phyloP scores from a whole-genome alignment of 176 grass and related monocot genomes.

The Ananas comosus region DNA sequence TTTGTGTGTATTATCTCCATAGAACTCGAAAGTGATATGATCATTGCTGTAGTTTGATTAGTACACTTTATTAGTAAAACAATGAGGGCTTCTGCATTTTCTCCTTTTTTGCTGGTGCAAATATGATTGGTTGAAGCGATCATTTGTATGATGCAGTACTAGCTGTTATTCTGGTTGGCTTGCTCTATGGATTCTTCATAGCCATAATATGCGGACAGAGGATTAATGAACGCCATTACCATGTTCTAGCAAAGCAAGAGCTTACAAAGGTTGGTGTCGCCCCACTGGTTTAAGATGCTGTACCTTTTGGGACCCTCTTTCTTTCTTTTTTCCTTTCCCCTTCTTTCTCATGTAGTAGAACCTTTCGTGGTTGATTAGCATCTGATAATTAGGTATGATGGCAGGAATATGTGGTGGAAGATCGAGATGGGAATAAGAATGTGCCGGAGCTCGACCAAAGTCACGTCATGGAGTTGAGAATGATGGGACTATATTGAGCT shows the following conservation, averaged over 20 bases:
- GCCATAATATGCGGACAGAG: slow-evolving; percentile 98
- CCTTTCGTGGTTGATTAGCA: background rate
- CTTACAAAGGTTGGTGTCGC: slow-evolving; percentile 72
- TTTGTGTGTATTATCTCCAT: too few species aligned
- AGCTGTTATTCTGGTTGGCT: slow-evolving; percentile 82
- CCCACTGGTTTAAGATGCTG: slow-evolving; percentile 11
- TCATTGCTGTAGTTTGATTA: too few species aligned
- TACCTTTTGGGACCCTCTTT: background rate
- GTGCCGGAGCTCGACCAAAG: slow-evolving; percentile 78
- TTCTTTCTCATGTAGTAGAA: background rate
- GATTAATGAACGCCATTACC: slow-evolving; percentile 90
- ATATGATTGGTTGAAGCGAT: background rate
- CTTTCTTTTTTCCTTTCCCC: background rate
- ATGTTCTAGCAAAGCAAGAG: slow-evolving; percentile 95
- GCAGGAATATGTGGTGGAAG: slow-evolving; percentile 91
- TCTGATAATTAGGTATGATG: slow-evolving; percentile 14
- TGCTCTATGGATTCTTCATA: slow-evolving; percentile 99
- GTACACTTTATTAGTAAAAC: background rate
- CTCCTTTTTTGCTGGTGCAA: background rate
- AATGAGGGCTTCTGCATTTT: background rate
- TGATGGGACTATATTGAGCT: slow-evolving; percentile 81
- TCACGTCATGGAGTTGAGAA: slow-evolving; percentile 73
- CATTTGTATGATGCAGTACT: slow-evolving; percentile 37
- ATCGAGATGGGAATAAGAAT: slow-evolving; percentile 58
- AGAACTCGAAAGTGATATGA: too few species aligned